A percentile compares a stretch with the other conserved stretches of the same genome.
Evolutionary conservation across 1,284 basidiomycete species (phyloP).

Genomic region (Puccinia polysora): DNA sequence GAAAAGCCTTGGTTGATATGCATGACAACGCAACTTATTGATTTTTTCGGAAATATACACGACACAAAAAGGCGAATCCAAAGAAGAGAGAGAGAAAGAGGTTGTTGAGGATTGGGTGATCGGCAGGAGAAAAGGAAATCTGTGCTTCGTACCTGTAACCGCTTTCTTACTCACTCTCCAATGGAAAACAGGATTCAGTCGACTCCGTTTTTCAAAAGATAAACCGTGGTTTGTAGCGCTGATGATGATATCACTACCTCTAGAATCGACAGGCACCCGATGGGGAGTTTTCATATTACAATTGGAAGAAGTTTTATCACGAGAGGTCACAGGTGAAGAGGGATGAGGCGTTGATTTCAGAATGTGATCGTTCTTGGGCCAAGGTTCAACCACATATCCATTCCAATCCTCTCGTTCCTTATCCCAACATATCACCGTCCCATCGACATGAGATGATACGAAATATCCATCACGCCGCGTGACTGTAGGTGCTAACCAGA

Average conservation of each 20-base stretch:
- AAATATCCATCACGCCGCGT: slow-evolving; percentile 2
- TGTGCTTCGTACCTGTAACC: slow-evolving; percentile 23
- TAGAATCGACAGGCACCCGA: not conserved
- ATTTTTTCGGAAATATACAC: not conserved
- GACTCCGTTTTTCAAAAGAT: slow-evolving; percentile 15
- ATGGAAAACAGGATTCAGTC: slow-evolving; percentile 35
- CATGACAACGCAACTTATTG: not conserved
- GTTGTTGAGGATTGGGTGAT: not conserved
- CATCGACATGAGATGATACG: slow-evolving; percentile 33
- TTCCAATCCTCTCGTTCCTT: slow-evolving; percentile 35
- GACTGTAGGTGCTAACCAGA: slow-evolving; percentile 49
- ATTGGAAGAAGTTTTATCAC: not conserved
- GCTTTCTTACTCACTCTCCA: slow-evolving; percentile 35
- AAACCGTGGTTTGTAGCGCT: not conserved
- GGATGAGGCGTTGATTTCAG: slow-evolving; percentile 7
- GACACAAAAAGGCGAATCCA: not conserved
- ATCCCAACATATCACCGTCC: slow-evolving; percentile 35
- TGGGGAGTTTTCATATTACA: not conserved
- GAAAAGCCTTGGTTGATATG: slow-evolving; percentile 17
- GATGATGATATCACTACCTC: slow-evolving; percentile 10
- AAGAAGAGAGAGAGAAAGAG: not conserved
- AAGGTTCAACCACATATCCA: slow-evolving; percentile 14
- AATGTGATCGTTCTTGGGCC: not conserved
- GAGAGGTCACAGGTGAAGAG: not conserved
- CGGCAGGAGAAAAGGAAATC: not conserved